Evolutionary conservation across 768 basidiomycete species (phyloP), one percentile per base, ranked within the genome.

Genomic region (Tulasnella sp.): DNA sequence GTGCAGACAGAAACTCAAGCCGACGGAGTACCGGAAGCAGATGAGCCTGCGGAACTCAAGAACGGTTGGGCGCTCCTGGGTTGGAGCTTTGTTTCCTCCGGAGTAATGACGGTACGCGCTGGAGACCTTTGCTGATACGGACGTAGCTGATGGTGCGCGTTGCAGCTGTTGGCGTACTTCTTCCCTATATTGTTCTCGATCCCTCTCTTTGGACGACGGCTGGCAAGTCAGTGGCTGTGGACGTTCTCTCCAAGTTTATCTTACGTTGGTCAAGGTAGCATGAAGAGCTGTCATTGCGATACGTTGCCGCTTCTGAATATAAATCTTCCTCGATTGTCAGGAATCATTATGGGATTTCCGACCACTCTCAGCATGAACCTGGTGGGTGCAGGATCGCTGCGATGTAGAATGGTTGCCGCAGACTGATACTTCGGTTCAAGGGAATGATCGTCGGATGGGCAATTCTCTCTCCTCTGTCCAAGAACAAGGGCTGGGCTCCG

Each of bases 401-500:
- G n/a, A 37, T 81, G 60, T 34, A 54, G 8, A 64, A 20, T 79
- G 44, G 83, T 73, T n/a, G 40, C 72, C 44, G 8, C 8, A 22
- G 74, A 76, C 76, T 79, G 37, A 81, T 16, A 37, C 54, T 60
- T 16, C 5, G 50, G 28, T 7, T 28, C 44, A 82, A 95, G 94
- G 96, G 97, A 41, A 98, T 98, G 97, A 82, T 98, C n/a, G 92
- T 94, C 12, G 97, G 97, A 14, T 99, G 97, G 97, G 97, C 91
- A 5, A 86, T 98, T 31, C 88, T 99, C n/a, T 96, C 96, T 0
- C 97, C 97, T 7, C 84, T 98, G 9, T 90, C 96, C 8, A 96
- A 96, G 84, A 83, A 89, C 72, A 85, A 87, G 0, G 96, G 94
- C 16, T 99, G 97, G 97, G 97, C 97, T 0, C 96, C 97, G 72